Conservation (phyloP, 306 rosid species). For the Boehmeria nivea region DNA sequence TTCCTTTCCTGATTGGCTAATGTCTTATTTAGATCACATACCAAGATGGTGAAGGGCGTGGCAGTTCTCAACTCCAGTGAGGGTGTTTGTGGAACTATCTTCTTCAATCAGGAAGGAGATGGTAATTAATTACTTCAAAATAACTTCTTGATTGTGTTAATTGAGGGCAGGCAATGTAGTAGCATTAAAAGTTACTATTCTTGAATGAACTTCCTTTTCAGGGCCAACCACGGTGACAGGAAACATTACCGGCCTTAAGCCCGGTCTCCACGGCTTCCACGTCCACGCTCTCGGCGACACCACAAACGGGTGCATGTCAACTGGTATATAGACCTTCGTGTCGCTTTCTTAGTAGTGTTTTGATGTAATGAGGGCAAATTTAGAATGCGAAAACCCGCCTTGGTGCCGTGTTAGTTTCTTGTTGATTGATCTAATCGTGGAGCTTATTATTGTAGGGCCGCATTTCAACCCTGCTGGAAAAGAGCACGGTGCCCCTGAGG, state of each 20-base stretch:
- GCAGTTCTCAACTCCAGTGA: constrained; percentile 72
- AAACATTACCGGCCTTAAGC: constrained; percentile 62
- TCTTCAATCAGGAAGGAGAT: constrained; percentile 71
- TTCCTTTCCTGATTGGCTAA: too few relatives aligned
- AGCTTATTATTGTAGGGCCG: constrained; percentile 44
- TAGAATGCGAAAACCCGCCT: not conserved
- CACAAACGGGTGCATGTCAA: constrained; percentile 93
- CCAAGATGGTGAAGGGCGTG: constrained; percentile 81
- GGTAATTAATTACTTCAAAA: constrained; percentile 30
- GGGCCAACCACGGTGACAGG: constrained; percentile 86
- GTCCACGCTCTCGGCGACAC: constrained; percentile 93
- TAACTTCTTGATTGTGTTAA: not conserved
- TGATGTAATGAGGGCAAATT: not conserved
- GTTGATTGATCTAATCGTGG: constrained; percentile 7
- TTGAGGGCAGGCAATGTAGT: not conserved
- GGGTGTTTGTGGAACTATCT: constrained; percentile 60
- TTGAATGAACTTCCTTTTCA: constrained; percentile 17
- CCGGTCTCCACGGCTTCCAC: constrained; percentile 92
- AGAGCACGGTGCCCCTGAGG: constrained; percentile 89
- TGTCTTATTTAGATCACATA: constrained; percentile 63
- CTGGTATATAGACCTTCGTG: constrained; percentile 44
- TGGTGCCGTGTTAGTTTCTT: not conserved
- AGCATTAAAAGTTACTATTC: not conserved
- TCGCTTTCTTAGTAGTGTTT: not conserved
- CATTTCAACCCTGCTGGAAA: constrained; percentile 75